Evolutionary conservation across 2,329 filamentous ascomycete genomes (phyloP).

Genomic region (Chaetoscypha palmicola): DNA sequence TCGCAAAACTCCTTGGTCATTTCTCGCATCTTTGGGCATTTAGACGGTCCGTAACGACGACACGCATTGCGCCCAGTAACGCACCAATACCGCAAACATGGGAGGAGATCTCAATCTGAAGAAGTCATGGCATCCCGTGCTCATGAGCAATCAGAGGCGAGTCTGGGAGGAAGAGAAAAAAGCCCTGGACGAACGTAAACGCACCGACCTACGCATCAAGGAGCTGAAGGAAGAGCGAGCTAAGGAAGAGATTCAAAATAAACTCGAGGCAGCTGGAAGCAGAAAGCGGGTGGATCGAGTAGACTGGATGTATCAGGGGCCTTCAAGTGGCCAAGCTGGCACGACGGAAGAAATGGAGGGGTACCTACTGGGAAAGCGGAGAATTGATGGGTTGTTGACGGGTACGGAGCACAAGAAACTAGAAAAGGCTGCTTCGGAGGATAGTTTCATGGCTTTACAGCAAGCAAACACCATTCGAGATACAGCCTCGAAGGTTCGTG

Average conservation of each 20-base stretch:
- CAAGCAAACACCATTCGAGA: slow-evolving; percentile 71
- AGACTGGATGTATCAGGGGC: slow-evolving; percentile 97
- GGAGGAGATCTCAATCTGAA: slow-evolving; percentile 95
- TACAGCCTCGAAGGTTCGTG: slow-evolving; percentile 76
- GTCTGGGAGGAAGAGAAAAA: slow-evolving; percentile 91
- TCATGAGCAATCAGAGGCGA: slow-evolving; percentile 82
- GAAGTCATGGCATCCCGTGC: slow-evolving; percentile 87
- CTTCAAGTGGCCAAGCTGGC: slow-evolving; percentile 66
- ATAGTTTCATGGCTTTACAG: slow-evolving; percentile 54
- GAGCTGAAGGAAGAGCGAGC: slow-evolving; percentile 91
- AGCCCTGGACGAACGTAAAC: slow-evolving; percentile 89
- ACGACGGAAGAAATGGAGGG: slow-evolving; percentile 86
- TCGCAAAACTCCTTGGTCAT: too few species aligned
- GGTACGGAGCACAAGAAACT: slow-evolving; percentile 74
- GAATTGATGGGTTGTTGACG: slow-evolving; percentile 81
- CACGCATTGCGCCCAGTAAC: too few species aligned
- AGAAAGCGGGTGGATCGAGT: slow-evolving; percentile 74
- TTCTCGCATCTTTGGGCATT: too few species aligned
- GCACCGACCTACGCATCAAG: slow-evolving; percentile 82
- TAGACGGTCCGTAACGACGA: too few species aligned
- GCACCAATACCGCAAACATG: slow-evolving; percentile 60
- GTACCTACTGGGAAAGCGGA: slow-evolving; percentile 84
- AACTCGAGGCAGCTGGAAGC: slow-evolving; percentile 85
- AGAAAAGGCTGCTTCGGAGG: slow-evolving; percentile 63
- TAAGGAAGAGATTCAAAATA: slow-evolving; percentile 81